Base-by-base conservation (phyloP, 2,329 filamentous ascomycete species). In the Sphaerulina vaccinii region DNA sequence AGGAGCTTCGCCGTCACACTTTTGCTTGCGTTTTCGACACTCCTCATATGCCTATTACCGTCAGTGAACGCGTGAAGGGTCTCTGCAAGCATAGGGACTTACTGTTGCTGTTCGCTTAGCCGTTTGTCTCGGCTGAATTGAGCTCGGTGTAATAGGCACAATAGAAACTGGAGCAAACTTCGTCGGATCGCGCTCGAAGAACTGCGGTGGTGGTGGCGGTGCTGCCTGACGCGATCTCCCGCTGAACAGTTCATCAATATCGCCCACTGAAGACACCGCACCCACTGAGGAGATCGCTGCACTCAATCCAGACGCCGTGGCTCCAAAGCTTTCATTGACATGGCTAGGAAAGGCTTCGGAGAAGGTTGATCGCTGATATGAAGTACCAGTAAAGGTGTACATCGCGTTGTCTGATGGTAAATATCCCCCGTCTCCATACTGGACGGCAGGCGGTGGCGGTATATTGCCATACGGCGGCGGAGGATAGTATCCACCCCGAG, bases 81-180 rank as follows among this genome's bases (percentile, higher is more conserved):
- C 16, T 27, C 21, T 16, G 21, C 5, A 23, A 9, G 8, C 18
- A 11, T 21, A n/a, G 37, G 16, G 15, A 57, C 58, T 54, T 21
- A 60, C 58, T 33, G 56, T 59, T 27, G 56, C 58, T n/a, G 58
- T 61, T 4, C 58, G 56, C 49, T 61, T 61, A 11, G 58, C 58
- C 48, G 59, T 61, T 40, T 61, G 58, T 51, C 58, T 48, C 44
- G 58, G 56, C 19, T 55, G 46, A 21, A 41, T 43, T 39, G 54
- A 56, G 48, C 58, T 61, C 1, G 56, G 58, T 9, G 56, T 61
- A 33, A 61, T 61, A 6, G 58, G 56, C 3, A 61, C 56, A 13
- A n/a, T n/a, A n/a, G n/a, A n/a, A n/a, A n/a, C n/a, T n/a, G 58
- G 56, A 21, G 58, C 54, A 23, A 54, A 61, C 35, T 61, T 61